Evolutionary conservation across 345 rosid species (phyloP), one percentile per base, ranked within the genome.

Genomic region (Eucalyptus cloeziana): DNA sequence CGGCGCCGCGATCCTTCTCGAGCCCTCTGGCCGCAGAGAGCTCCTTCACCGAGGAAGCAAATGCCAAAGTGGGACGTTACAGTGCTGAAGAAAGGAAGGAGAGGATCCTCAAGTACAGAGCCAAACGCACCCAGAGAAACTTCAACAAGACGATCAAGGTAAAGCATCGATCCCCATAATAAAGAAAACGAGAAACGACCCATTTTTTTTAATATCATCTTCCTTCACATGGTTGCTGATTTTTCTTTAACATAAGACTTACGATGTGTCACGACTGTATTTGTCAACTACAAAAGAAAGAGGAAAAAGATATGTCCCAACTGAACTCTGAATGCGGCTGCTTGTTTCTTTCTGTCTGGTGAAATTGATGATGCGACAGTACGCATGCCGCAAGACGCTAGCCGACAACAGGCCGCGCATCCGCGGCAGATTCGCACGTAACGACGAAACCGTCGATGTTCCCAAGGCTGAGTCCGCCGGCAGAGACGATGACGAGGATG

Each of bases 371-470:
- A 54, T 43, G 30, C 80, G 45, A 45, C 52, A 86, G 99, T 97
- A 97, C 90, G 98, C 97, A 88, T 97, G 98, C 89, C 95, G 99
- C 44, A 96, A 97, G 96, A 95, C 98, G 49, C 95, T 97, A 87
- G 99, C 99, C 40, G 98, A 97, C 97, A 97, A 92, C 93, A 91
- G 99, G 67, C 98, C 98, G 1, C 94, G 99, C 49, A 94, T 96
- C 92, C 99, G 98, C 87, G 99, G 99, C 92, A 96, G 99, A 90
- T 97, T 97, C 90, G 99, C 99, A 51, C 97, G 99, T 52, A 97
- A 95, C 87, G 99, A 97, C 50, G 99, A 97, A 88, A 58, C 87
- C n/a, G 91, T 90, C 56, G 96, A 97, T 89, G 91, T 86, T 93
- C 93, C 97, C 87, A 97, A 96, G 86, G 90, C 90, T 58, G 88